These are phyloP conservation scores for Tirmania nivea DNA, from an alignment of 495 filamentous ascomycete genomes.

Conservation along the genomic window DNA sequence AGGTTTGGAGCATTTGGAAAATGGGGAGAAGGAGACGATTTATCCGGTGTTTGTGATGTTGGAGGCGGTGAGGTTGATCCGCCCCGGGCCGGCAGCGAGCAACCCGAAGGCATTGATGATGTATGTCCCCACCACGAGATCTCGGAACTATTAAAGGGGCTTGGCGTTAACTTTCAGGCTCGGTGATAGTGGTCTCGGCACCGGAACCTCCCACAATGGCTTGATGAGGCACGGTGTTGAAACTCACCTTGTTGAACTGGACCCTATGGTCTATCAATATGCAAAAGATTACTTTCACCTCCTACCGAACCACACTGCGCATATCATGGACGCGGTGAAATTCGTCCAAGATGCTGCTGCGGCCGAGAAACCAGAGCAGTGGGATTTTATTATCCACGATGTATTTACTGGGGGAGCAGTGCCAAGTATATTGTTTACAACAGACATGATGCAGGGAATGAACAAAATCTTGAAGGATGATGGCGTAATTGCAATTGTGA, in stretches of 20 bases:
- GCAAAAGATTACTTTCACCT: slow-evolving; percentile 67
- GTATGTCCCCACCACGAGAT: slow-evolving; percentile 24
- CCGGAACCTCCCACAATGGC: slow-evolving; percentile 74
- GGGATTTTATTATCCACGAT: slow-evolving; percentile 88
- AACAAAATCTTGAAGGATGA: slow-evolving; percentile 45
- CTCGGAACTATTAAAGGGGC: not conserved
- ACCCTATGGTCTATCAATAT: slow-evolving; percentile 67
- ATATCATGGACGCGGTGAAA: slow-evolving; percentile 59
- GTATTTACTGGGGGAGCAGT: slow-evolving; percentile 97
- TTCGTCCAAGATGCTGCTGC: slow-evolving; percentile 38
- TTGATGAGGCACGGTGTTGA: slow-evolving; percentile 71
- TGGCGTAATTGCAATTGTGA: slow-evolving; percentile 77
- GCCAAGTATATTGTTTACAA: slow-evolving; percentile 66
- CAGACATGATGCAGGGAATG: slow-evolving; percentile 53
- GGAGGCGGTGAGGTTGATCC: slow-evolving; percentile 67
- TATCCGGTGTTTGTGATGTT: slow-evolving; percentile 86
- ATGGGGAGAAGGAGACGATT: slow-evolving; percentile 50
- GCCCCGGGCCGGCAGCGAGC: slow-evolving; percentile 25
- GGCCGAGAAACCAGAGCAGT: slow-evolving; percentile 29
- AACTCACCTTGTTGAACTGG: slow-evolving; percentile 84
- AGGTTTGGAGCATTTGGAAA: slow-evolving; percentile 22
- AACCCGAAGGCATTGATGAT: slow-evolving; percentile 62
- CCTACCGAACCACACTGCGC: slow-evolving; percentile 50
- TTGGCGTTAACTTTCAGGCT: not conserved
- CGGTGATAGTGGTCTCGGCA: slow-evolving; percentile 52